Evolutionary conservation across 2,329 filamentous ascomycete species (phyloP), one percentile per base, ranked within the genome.

Genomic region (Phialocephala sp.): DNA sequence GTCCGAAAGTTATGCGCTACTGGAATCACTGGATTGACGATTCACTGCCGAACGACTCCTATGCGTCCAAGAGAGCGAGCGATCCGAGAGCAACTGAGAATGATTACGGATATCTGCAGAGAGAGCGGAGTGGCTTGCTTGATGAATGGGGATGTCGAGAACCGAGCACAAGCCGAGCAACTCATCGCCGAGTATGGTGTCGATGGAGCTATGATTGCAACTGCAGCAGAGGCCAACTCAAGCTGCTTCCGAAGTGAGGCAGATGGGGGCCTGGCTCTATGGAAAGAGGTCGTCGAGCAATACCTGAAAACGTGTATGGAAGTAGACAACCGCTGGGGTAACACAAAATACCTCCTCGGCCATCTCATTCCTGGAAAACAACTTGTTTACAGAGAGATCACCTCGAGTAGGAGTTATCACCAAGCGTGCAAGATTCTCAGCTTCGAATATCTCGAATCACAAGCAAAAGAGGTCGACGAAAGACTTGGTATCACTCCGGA

Each of bases 151-250:
- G 95, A 99, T 74, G 93, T 99, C 0, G 87, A 85, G 62, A 87
- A 83, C 43, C 87, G 91, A 62, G 90, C 92, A 59, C 83, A 97
- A 66, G 94, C 89, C 0, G 75, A 91, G 8, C 77, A 82, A 66
- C 83, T 99, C 8, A 89, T 93, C 67, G 74, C 85, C 32, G 90
- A 97, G 76, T 97, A 87, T 75, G 90, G 89, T n/a, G 91, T 91
- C 6, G 94, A 98, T 75, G 94, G 94, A 6, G 95, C 92, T 67
- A 99, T 99, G 95, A 98, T 99, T 73, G 95, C 95, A 11, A 95
- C 93, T 2, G 86, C 92, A 3, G 95, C 95, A 0, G 95, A 99
- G 81, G 87, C 89, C 69, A 99, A 99, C 76, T 87, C 93, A 2
- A 96, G 92, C 70, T 94, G 91, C 74, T 99, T 99, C 82, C 86